Percentiles rank a stretch among this genome's conserved stretches.
These are phyloP conservation scores for Rachicladosporium sp. DNA, from an alignment of 2,329 filamentous ascomycete genomes.

Conservation along the genomic window DNA sequence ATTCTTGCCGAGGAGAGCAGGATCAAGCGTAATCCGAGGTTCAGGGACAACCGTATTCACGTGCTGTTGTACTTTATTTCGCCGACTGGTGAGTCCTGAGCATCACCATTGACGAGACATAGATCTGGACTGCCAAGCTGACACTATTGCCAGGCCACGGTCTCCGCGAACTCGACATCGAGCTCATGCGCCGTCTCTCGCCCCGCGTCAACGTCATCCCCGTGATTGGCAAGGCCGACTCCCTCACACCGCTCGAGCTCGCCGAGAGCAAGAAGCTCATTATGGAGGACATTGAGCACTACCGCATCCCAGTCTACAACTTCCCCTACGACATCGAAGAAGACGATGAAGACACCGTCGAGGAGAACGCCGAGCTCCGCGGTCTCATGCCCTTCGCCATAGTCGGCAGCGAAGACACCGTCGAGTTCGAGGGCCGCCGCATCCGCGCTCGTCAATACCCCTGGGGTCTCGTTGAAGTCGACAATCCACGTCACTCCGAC, in stretches of 20 bases:
- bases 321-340: slow-evolving; percentile 99
- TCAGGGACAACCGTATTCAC: slow-evolving; percentile 98
- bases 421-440: slow-evolving; percentile 86
- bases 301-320: slow-evolving; percentile 99
- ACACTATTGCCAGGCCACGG: slow-evolving; percentile 33
- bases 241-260: slow-evolving; percentile 87
- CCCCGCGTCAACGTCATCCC: slow-evolving; percentile 98
- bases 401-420: slow-evolving; percentile 87
- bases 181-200: slow-evolving; percentile 98
- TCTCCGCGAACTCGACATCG: slow-evolving; percentile 96
- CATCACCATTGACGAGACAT: too few species aligned
- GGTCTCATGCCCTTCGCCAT: slow-evolving; percentile 99
- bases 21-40: slow-evolving; percentile 99
- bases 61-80: slow-evolving; percentile 99
- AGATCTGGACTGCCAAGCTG: not conserved
- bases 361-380: slow-evolving; percentile 95
- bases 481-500: slow-evolving; percentile 97
- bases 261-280: slow-evolving; percentile 99
- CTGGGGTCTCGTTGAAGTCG: slow-evolving; percentile 97
- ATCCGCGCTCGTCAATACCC: slow-evolving; percentile 95
- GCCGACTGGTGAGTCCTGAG: slow-evolving; percentile 63
- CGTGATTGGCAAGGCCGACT: slow-evolving; percentile 96
- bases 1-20: slow-evolving; percentile 98
- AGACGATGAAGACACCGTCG: slow-evolving; percentile 97
- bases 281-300: slow-evolving; percentile 99